Conservation (phyloP, 2,329 filamentous ascomycete genomes). For the Paradendryphiella salina region DNA sequence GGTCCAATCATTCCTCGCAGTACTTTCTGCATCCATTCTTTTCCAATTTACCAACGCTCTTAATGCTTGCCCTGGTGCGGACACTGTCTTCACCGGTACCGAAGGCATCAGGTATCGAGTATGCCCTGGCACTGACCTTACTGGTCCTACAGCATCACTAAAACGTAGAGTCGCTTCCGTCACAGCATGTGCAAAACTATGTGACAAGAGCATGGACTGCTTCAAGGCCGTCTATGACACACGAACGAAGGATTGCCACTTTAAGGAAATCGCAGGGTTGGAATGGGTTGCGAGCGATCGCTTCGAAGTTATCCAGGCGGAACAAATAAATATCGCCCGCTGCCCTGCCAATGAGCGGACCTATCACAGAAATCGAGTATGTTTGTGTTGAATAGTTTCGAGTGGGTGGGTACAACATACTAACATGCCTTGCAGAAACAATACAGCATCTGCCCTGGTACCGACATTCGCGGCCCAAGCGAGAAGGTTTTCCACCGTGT, state of each 20-base stretch:
- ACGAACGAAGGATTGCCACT: slow-evolving; percentile 24
- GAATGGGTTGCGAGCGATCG: slow-evolving; percentile 26
- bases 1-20: slow-evolving; percentile 13
- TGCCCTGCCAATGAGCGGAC: slow-evolving; percentile 29
- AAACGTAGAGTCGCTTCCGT: slow-evolving; percentile 22
- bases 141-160: slow-evolving; percentile 18
- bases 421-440: slow-evolving; percentile 16
- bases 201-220: slow-evolving; percentile 26
- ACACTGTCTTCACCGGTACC: slow-evolving; percentile 25
- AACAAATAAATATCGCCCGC: slow-evolving; percentile 30
- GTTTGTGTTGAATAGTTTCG: background rate
- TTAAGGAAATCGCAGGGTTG: slow-evolving; percentile 25
- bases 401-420: background rate
- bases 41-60: slow-evolving; percentile 21
- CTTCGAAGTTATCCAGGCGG: slow-evolving; percentile 29
- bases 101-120: slow-evolving; percentile 28
- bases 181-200: slow-evolving; percentile 27
- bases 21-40: slow-evolving; percentile 23
- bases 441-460: slow-evolving; percentile 31
- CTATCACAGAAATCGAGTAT: slow-evolving; percentile 23
- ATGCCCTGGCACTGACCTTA: slow-evolving; percentile 26
- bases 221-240: slow-evolving; percentile 36
- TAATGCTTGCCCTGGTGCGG: slow-evolving; percentile 27
- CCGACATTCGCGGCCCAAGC: slow-evolving; percentile 27
- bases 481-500: slow-evolving; percentile 21